Percentiles rank a stretch among this genome's conserved stretches.
phyloP scores from a whole-genome alignment of 176 grass and related monocot species.

The Oropetium thomaeum region DNA sequence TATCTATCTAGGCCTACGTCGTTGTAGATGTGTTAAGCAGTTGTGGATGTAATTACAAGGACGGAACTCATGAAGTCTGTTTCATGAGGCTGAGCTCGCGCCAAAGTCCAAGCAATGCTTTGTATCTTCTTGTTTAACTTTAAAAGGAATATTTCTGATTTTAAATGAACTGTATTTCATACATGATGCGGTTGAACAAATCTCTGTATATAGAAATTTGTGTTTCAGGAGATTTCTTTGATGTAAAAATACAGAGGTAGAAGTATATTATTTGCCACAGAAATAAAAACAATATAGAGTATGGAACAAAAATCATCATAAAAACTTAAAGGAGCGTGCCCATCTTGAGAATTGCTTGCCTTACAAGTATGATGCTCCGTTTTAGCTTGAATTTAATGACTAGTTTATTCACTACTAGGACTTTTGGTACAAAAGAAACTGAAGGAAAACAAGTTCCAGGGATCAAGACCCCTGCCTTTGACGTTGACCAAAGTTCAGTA shows the following conservation, averaged over 20 bases:
- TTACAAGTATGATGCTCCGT: too few species aligned
- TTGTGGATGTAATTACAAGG: not conserved
- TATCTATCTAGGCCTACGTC: too few species aligned
- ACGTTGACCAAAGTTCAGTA: too few species aligned
- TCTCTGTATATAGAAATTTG: not conserved
- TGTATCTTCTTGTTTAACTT: not conserved
- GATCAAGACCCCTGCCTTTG: too few species aligned
- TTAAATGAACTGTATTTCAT: not conserved
- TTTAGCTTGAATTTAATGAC: too few species aligned
- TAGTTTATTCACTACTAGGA: too few species aligned
- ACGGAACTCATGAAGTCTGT: not conserved
- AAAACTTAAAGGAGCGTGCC: too few species aligned
- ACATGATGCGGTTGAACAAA: not conserved
- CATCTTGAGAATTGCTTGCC: too few species aligned
- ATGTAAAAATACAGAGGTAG: not conserved
- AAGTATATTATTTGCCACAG: not conserved
- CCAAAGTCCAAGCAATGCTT: constrained; percentile 19
- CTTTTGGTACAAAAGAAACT: too few species aligned
- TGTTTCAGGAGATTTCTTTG: not conserved
- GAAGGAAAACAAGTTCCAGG: too few species aligned
- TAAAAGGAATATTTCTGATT: not conserved
- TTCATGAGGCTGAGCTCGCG: not conserved
- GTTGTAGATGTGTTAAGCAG: too few species aligned
- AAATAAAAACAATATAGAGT: not conserved
- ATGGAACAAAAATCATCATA: not conserved